phyloP scores from a whole-genome alignment of 2,329 filamentous ascomycete species.

The Hymenoscyphus scutula region DNA sequence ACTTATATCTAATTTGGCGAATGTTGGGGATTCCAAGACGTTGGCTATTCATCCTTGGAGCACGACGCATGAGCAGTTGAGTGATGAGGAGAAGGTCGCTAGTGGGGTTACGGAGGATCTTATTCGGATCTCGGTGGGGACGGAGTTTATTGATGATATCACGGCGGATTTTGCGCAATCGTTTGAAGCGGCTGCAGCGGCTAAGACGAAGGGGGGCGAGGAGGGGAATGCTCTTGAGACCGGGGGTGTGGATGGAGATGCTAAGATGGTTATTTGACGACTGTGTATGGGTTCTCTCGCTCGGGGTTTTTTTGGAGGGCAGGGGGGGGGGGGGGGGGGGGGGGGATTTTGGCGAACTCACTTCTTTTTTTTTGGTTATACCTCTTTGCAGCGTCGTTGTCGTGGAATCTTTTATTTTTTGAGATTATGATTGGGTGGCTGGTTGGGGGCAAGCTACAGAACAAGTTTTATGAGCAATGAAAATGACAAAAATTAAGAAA shows the following conservation, averaged over 20 bases:
- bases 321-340: no score
- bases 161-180: slow-evolving; percentile 93
- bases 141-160: slow-evolving; percentile 96
- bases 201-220: slow-evolving; percentile 34
- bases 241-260: slow-evolving; percentile 24
- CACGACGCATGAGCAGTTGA: slow-evolving; percentile 91
- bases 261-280: slow-evolving; percentile 30
- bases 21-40: slow-evolving; percentile 94
- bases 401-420: no score
- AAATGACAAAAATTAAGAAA: no score
- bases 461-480: no score
- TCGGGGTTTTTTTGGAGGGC: no score
- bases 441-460: no score
- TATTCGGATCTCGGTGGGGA: slow-evolving; percentile 93
- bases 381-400: no score
- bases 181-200: slow-evolving; percentile 60
- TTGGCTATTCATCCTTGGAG: slow-evolving; percentile 93
- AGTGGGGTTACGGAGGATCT: slow-evolving; percentile 87
- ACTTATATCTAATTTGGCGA: slow-evolving; percentile 92
- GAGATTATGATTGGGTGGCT: no score
- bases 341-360: no score
- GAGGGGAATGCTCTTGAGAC: slow-evolving; percentile 25
- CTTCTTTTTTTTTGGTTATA: no score
- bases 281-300: no score
- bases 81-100: slow-evolving; percentile 72